Conservation (phyloP, 2,329 filamentous ascomycete species). For the Ceratocystis smalleyi region DNA sequence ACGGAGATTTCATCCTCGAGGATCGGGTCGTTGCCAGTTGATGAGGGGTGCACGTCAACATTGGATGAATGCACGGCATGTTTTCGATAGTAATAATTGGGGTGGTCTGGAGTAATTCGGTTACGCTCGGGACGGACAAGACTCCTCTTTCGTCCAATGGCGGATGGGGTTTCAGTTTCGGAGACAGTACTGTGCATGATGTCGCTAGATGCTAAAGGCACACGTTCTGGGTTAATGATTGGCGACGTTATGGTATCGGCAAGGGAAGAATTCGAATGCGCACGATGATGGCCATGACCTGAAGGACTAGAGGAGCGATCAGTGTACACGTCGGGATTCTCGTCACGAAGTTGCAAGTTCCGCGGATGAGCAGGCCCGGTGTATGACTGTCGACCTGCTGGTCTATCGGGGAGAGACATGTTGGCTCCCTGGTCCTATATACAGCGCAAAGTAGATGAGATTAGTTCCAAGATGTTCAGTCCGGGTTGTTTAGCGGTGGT, state of each 20-base stretch:
- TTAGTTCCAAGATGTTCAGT: neutral
- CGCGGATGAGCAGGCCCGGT: constrained; percentile 53
- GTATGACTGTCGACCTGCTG: constrained; percentile 45
- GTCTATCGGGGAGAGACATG: constrained; percentile 51
- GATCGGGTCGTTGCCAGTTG: constrained; percentile 81
- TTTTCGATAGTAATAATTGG: constrained; percentile 89
- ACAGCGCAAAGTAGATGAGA: neutral
- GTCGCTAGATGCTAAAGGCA: constrained; percentile 37
- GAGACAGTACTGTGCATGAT: constrained; percentile 19
- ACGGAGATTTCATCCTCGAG: constrained; percentile 60
- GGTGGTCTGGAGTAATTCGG: constrained; percentile 70
- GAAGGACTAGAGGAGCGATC: constrained; percentile 35
- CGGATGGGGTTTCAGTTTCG: constrained; percentile 21
- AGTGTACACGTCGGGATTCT: constrained; percentile 55
- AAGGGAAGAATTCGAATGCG: constrained; percentile 42
- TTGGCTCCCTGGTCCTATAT: constrained; percentile 19
- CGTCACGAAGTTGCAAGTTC: constrained; percentile 49
- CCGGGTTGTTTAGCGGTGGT: neutral
- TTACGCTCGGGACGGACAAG: constrained; percentile 79
- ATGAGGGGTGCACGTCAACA: constrained; percentile 79
- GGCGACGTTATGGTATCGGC: constrained; percentile 41
- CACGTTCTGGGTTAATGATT: constrained; percentile 40
- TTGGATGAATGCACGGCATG: constrained; percentile 86
- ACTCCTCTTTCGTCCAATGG: constrained; percentile 59
- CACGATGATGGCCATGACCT: constrained; percentile 36